Base-by-base conservation (phyloP, 2,329 filamentous ascomycete species). In the Aureobasidium sp. region DNA sequence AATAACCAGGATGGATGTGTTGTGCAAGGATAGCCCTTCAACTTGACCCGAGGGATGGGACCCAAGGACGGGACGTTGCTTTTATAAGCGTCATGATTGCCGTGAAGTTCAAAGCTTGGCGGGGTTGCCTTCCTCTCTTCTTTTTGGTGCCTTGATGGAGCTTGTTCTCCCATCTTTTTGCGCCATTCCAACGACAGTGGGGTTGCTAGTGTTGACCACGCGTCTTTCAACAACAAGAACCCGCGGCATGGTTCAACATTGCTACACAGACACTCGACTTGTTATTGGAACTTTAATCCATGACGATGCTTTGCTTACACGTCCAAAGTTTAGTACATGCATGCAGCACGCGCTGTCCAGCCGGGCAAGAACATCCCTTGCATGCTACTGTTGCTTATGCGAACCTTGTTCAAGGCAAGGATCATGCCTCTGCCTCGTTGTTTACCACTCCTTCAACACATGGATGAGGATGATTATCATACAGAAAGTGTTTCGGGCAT, bases 21-120 rank as follows among this genome's bases (percentile, higher is more conserved):
- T 12, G 54, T 48, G 54, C 54, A 58, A 58, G 54, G 54, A 58
- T 58, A 17, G 31, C 5, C 42, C 54, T 48, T 24, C 40, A 44
- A 44, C 40, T 44, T 39, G 54, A 42, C 3, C 54, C 54, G 53
- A 57, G 31, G 53, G 53, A 39, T 48, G 40, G 54, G 39, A 35
- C 42, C 4, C 17, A n/a, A 22, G 9, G 39, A 57, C 53, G 53
- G 53, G 53, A 45, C 29, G 53, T 57, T 57, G 40, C 24, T 35
- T n/a, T 22, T 57, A 45, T 57, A 44, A 35, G 53, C 53, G 53
- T 57, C 53, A 57, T 57, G 24, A 40, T 44, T 56, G 53, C 39
- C 39, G 53, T 27, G 27, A 12, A 33, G 1, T 15, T 15, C 12
- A 57, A 45, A 57, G 53, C 53, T 57, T 57, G 53, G 53, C 53